Evolutionary conservation across 1,139 yeast species (phyloP), one percentile per base, ranked within the genome.

Genomic region (Candida sojae): DNA sequence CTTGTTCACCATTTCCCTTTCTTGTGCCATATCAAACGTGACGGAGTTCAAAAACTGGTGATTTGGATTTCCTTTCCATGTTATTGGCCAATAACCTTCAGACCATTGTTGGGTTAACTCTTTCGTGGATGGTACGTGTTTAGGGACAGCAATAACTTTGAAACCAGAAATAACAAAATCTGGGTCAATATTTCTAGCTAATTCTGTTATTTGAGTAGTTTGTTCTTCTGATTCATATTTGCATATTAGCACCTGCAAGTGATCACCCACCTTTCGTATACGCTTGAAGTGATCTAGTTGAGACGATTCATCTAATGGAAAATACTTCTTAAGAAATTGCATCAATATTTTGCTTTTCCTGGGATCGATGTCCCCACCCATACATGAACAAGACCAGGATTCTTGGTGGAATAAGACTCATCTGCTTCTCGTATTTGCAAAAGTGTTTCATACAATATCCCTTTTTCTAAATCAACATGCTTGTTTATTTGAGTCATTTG

Each of bases 31-130:
- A 53, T 87, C 80, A 45, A 84, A 68, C 12, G 63, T 59, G 30
- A 79, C 68, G 44, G 82, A 75, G 42, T 80, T 80, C 25, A 90
- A 70, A 41, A 82, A 82, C 59, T 89, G 93, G 46, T 88, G 86
- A 53, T 86, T 77, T 0, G 96, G 96, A 59, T 92, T 89, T 0
- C 98, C 98, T 56, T 91, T 84, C 98, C 98, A 93, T 32, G 90
- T 75, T 50, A 89, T 69, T 0, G 98, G 98, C 99, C 99, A 93
- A 53, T 79, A 80, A 32, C 63, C 53, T 1, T 61, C 52, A 1
- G 92, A 78, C 97, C 97, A 91, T 40, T 71, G 70, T 0, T 66
- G 53, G 7, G 86, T 77, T 12, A 82, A 66, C 25, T 85, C 90
- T 57, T 85, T 87, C 1, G 89, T 82, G 5, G 75, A 79, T 10